A percentile compares a stretch with the other conserved stretches of the same genome.
Conservation (phyloP, 306 rosid species). For the Heteromeles arbutifolia region DNA sequence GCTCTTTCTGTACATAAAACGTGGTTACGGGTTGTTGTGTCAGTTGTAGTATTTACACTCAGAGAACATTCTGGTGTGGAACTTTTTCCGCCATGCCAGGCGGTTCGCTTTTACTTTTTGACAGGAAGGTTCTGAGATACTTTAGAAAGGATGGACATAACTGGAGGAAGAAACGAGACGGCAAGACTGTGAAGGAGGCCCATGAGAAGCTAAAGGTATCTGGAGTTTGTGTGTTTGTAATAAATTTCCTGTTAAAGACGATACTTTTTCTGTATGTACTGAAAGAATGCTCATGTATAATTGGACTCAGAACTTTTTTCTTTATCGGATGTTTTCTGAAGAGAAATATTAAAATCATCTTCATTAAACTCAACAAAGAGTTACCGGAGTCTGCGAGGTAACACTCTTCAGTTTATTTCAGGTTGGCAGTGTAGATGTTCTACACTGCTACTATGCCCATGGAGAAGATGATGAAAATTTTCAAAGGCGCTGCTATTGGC, state of each 20-base stretch:
- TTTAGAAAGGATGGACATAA: constrained; percentile 91
- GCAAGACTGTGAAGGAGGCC: constrained; percentile 90
- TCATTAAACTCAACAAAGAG: neutral
- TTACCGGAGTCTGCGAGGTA: constrained; percentile 15
- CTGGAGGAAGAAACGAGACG: constrained; percentile 92
- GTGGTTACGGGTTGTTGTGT: neutral
- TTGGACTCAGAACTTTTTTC: neutral
- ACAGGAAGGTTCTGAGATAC: constrained; percentile 84
- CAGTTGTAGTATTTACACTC: neutral
- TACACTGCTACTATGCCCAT: constrained; percentile 94
- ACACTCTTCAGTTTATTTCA: constrained; percentile 43
- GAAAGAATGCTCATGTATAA: neutral
- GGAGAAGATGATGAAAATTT: constrained; percentile 89
- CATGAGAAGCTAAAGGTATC: constrained; percentile 62
- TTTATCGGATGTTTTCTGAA: neutral
- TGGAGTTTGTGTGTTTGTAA: neutral
- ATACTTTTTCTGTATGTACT: neutral
- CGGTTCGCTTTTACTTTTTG: constrained; percentile 85
- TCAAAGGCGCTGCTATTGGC: constrained; percentile 95
- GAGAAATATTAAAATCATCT: neutral
- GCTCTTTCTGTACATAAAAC: neutral
- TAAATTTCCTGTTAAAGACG: neutral
- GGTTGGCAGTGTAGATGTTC: constrained; percentile 88
- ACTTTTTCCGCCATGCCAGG: constrained; percentile 40
- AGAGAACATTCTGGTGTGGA: neutral